A percentile compares a stretch with the other conserved stretches of the same genome.
These are phyloP conservation scores for Didymella keratinophila DNA, from an alignment of 2,329 filamentous ascomycete genomes.

Conservation along the genomic window DNA sequence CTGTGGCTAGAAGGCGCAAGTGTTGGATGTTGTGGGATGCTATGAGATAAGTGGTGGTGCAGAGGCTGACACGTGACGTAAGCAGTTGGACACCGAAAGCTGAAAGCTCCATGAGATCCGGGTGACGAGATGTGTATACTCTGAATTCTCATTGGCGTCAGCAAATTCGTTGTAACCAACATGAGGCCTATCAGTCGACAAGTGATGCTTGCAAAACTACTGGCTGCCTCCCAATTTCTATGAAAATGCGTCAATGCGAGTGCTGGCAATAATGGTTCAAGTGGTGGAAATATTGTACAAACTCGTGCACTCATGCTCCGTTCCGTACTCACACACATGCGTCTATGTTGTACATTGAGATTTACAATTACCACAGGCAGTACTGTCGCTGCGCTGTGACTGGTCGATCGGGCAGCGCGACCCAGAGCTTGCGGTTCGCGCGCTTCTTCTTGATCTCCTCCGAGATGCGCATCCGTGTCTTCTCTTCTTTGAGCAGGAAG, in stretches of 20 bases:
- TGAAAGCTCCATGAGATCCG: too few species aligned
- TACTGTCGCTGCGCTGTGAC: slow-evolving; percentile 86
- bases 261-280: background rate
- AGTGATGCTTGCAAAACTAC: too few species aligned
- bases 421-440: slow-evolving; percentile 80
- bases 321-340: slow-evolving; percentile 13
- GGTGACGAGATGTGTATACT: too few species aligned
- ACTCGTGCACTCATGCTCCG: background rate
- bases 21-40: background rate
- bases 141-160: too few species aligned
- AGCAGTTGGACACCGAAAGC: background rate
- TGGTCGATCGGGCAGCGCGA: slow-evolving; percentile 84
- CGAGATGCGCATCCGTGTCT: slow-evolving; percentile 81
- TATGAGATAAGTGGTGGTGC: background rate
- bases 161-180: too few species aligned
- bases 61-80: background rate
- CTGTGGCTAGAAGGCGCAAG: background rate
- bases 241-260: background rate
- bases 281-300: background rate
- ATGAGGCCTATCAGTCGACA: too few species aligned
- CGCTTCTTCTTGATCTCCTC: slow-evolving; percentile 80
- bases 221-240: too few species aligned
- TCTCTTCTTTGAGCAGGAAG: slow-evolving; percentile 90
- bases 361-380: slow-evolving; percentile 77
- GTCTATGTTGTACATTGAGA: slow-evolving; percentile 14